These are phyloP conservation scores for Rhodotorula sp. DNA, from an alignment of 1,284 basidiomycete genomes.

Conservation along the genomic window DNA sequence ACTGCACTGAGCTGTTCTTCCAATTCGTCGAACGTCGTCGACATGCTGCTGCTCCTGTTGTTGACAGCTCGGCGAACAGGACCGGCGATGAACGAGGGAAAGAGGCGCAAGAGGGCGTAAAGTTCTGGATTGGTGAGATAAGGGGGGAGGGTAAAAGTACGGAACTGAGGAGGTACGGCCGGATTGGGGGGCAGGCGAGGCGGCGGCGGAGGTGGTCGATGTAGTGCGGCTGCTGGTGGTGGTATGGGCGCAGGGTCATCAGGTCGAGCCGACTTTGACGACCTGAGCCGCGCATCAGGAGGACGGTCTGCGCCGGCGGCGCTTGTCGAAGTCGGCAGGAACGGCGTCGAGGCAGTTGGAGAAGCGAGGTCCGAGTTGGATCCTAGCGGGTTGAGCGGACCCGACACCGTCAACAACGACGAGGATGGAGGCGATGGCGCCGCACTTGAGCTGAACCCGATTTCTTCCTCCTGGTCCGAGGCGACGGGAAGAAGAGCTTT, in stretches of 20 bases:
- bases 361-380: not conserved
- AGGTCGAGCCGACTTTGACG: not conserved
- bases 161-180: conserved; percentile 15
- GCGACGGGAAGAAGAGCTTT: no score
- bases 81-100: conserved; percentile 36
- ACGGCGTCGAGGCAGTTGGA: not conserved
- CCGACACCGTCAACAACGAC: not conserved
- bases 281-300: not conserved
- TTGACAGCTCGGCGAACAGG: conserved; percentile 1
- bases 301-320: conserved; percentile 3
- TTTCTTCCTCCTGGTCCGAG: no score
- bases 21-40: not conserved
- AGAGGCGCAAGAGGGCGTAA: conserved; percentile 23
- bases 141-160: conserved; percentile 36
- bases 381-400: not conserved
- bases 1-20: not conserved
- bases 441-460: no score
- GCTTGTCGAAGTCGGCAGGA: not conserved
- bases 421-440: not conserved
- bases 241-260: not conserved
- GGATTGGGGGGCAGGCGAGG: not conserved
- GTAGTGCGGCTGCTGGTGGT: not conserved
- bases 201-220: not conserved
- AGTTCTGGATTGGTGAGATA: conserved; percentile 41
- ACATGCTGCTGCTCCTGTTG: not conserved